These are phyloP conservation scores for Oryza brachyantha DNA, from an alignment of 176 grass and related monocot species.

Conservation along the genomic window DNA sequence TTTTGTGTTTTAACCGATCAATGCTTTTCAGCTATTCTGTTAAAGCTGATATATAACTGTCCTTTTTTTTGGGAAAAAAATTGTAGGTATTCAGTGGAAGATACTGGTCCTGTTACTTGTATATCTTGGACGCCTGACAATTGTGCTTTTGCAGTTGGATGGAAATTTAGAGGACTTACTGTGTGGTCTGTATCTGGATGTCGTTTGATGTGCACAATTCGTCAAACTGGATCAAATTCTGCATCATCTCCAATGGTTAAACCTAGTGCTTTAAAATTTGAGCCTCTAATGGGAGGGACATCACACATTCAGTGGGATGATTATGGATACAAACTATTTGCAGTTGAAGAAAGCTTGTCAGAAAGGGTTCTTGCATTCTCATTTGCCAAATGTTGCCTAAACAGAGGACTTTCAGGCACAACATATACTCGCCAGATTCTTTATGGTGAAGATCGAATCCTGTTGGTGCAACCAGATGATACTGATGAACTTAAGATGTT, in stretches of 20 bases:
- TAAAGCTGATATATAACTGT: constrained; percentile 13
- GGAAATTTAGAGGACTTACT: constrained; percentile 92
- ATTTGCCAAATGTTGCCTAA: constrained; percentile 90
- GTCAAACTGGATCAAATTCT: constrained; percentile 76
- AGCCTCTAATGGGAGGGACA: constrained; percentile 86
- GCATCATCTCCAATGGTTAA: constrained; percentile 79
- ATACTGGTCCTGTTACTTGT: constrained; percentile 92
- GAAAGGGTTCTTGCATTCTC: constrained; percentile 87
- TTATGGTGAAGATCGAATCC: constrained; percentile 82
- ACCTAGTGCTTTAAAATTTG: constrained; percentile 61
- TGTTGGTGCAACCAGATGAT: constrained; percentile 80
- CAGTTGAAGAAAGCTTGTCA: constrained; percentile 83
- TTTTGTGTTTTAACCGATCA: neutral
- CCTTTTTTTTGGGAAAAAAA: constrained; percentile 8
- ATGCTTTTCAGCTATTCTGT: constrained; percentile 23
- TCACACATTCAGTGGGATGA: constrained; percentile 97
- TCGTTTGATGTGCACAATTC: constrained; percentile 93
- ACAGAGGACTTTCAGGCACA: constrained; percentile 79
- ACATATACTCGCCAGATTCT: constrained; percentile 85
- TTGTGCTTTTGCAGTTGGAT: constrained; percentile 96
- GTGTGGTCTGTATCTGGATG: constrained; percentile 98
- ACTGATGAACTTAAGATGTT: constrained; percentile 92
- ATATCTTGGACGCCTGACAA: constrained; percentile 97
- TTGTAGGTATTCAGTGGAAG: constrained; percentile 93
- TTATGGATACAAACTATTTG: constrained; percentile 86